Evolutionary conservation across 345 rosid genomes (phyloP), one percentile per base, ranked within the genome.

Genomic region (Salix udensis): DNA sequence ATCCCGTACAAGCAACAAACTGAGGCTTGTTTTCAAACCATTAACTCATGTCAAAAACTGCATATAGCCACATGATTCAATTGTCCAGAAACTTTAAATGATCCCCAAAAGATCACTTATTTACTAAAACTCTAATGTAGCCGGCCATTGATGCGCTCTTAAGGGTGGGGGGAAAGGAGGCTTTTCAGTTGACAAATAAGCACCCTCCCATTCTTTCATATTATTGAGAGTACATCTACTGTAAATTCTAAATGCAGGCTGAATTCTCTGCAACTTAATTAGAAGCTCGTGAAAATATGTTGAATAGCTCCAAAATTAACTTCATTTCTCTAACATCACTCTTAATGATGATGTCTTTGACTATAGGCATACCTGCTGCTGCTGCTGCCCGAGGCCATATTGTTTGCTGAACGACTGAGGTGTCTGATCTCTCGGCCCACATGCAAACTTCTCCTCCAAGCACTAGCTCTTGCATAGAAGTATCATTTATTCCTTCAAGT

Each of bases 391-490:
- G 92, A 26, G 98, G 98, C 98, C 98, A 94, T 82, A 94, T 90
- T 8, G 96, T 94, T 77, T 91, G 96, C 81, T 88, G 93, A 74
- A 96, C 87, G 78, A 84, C 86, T 5, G 99, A 96, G 23, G 98
- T 71, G 77, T 96, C 99, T 36, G 92, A 88, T 71, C 85, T 87
- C 88, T 96, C 98, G 14, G 85, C 91, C 99, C 98, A 91, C 97
- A 92, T 92, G 82, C 99, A 93, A 81, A 92, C 99, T 92, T 96
- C 97, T 76, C 99, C 99, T 73, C 98, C 97, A 6, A 96, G 84
- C 76, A 96, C 91, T 69, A 96, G 94, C 65, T 88, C 79, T 77
- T 93, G 94, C 65, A 78, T 78, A 15, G 91, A 84, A 81, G 82
- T 67, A 78, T 87, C 82, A 2, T 67, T 4, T 79, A 93, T 93